These are phyloP conservation scores for Phytophthora cactorum DNA, from an alignment of 352 stramenopile species.

Conservation along the genomic window DNA sequence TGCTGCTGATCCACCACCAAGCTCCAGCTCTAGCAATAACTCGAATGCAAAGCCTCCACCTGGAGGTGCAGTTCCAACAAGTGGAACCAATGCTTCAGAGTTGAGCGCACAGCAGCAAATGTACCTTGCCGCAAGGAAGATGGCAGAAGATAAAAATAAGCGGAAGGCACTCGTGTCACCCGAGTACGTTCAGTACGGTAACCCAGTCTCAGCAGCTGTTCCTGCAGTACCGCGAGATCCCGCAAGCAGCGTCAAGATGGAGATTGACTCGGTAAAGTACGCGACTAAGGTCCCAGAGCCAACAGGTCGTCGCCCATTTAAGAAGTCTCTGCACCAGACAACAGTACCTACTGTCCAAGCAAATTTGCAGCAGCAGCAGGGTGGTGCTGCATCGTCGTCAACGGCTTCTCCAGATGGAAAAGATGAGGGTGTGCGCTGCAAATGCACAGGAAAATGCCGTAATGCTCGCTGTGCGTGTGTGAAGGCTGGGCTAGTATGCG, in stretches of 20 bases:
- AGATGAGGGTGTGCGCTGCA: slow-evolving; percentile 64
- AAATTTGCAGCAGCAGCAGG: slow-evolving; percentile 18
- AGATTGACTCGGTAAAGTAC: slow-evolving; percentile 41
- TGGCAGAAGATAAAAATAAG: slow-evolving; percentile 81
- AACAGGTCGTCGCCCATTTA: slow-evolving; percentile 66
- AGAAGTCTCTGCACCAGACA: slow-evolving; percentile 69
- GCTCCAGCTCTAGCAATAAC: slow-evolving; percentile 6
- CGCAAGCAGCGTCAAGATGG: slow-evolving; percentile 30
- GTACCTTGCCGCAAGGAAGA: slow-evolving; percentile 45
- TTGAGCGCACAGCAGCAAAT: slow-evolving; percentile 54
- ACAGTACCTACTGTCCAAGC: slow-evolving; percentile 8
- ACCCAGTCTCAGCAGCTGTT: slow-evolving; percentile 15
- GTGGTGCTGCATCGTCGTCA: slow-evolving; percentile 2
- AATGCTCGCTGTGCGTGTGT: slow-evolving; percentile 85
- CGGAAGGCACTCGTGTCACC: slow-evolving; percentile 83
- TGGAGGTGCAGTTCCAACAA: slow-evolving; percentile 8
- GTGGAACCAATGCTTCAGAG: slow-evolving; percentile 2
- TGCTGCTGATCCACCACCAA: slow-evolving; percentile 46
- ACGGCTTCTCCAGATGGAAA: slow-evolving; percentile 23
- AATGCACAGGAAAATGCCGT: slow-evolving; percentile 85
- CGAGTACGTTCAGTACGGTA: slow-evolving; percentile 83
- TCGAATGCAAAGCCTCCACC: slow-evolving; percentile 35
- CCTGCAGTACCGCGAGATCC: slow-evolving; percentile 9
- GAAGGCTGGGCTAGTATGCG: slow-evolving; percentile 82
- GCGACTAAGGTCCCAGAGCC: slow-evolving; percentile 62